Evolutionary conservation across 129 eudicot species (phyloP), one percentile per base, ranked within the genome.

Genomic region (Mikania micrantha): DNA sequence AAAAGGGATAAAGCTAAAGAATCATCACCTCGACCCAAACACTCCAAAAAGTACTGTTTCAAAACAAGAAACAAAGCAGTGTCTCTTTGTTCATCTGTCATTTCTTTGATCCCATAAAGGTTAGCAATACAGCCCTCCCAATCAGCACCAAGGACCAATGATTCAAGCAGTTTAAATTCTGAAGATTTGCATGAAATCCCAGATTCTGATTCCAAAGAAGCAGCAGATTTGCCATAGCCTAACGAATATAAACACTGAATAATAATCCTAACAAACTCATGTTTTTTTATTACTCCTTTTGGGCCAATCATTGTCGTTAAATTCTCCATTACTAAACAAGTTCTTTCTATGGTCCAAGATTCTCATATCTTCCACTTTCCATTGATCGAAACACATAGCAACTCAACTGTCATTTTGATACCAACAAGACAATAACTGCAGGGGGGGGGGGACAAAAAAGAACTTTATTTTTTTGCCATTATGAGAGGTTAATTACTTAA

Each of bases 161-260:
- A 82, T 72, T 92, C 91, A 35, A 92, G 77, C 39, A 56, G 44
- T 59, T 83, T 81, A 66, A 88, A 77, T 45, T 92, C 96, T 4
- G 64, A 48, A 3, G 91, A 88, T 62, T 85, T 85, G 70, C 40
- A 78, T 25, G 83, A 56, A 62, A 92, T 75, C 41, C 88, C 79
- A 29, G 98, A 88, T 66, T 92, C 98, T 27, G 67, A 73, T 84
- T 92, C 98, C 84, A 92, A 82, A 88, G 85, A 83, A 73, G 74
- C 81, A 4, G 96, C 95, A 12, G 96, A 79, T 53, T 80, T 86
- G 7, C 40, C 73, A 70, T 85, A 88, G 6, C 94, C 98, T 69
- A 92, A 77, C 0, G 91, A 83, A 77, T 88, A 75, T 28, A 92
- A 79, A 71, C 90, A 85, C 75, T 92, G 98, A 72, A 85, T 80